Base-by-base conservation (phyloP, 2,329 filamentous ascomycete genomes). In the Aureobasidium leucospermi region DNA sequence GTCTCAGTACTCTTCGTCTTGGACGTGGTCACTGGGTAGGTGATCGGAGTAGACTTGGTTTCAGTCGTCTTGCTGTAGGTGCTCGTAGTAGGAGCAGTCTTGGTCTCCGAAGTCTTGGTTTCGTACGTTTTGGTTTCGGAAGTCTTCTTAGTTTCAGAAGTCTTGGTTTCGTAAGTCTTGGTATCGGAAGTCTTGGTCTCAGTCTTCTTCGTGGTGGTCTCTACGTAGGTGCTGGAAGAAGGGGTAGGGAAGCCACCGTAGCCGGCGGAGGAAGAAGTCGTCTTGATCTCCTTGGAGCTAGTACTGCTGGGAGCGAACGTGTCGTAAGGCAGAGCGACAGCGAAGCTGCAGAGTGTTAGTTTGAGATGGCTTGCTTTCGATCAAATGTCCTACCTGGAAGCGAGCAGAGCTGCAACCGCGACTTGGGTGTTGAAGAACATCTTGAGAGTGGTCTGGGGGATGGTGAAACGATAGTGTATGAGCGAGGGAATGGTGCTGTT, bases 401-500 rank as follows among this genome's bases (percentile, higher is more conserved):
- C 48, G 8, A 60, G 48, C 29, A 60, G 41, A 36, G 58, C 58
- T 16, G 31, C 39, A 29, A 60, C 48, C 43, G 58, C 58, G 16
- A 60, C 32, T 15, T 60, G 51, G 19, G 42, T 55, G 48, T 47
- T 47, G 39, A 60, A 53, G n/a, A 60, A 39, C 58, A 53, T 60
- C 39, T 41, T 53, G 58, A 60, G 15, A 13, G 9, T 42, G 47
- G 16, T 38, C n/a, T 15, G 32, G 28, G 38, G 31, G n/a, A 42
- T 16, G 51, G 13, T 51, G 11, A 23, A 59, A 60, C 39, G 47
- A 59, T 32, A 28, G 57, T 51, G 19, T 47, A 34, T 45, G 32
- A 59, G 57, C 38, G 57, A 59, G n/a, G 6, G 28, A 9, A 29
- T 53, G 31, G 9, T 16, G 58, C 47, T 53, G 56, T 38, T 49